These are phyloP conservation scores for Oldenlandia corymbosa DNA, from an alignment of 257 asterid species.

Conservation along the genomic window DNA sequence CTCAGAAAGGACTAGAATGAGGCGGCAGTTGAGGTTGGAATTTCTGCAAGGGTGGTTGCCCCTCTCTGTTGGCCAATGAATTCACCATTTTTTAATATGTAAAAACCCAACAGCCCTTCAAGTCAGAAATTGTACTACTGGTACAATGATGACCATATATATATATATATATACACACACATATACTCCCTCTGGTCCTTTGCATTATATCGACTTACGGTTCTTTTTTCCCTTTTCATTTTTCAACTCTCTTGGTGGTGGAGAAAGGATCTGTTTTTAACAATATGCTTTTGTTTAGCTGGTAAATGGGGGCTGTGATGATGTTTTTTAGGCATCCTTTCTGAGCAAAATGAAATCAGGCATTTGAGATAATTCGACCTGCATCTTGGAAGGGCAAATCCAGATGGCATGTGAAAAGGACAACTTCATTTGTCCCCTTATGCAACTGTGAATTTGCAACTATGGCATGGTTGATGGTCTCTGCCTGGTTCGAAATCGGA, in stretches of 20 bases:
- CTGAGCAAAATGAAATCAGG: slow-evolving; percentile 6
- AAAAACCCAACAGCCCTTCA: no score
- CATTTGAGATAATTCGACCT: neutral
- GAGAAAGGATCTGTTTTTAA: neutral
- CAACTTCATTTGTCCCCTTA: neutral
- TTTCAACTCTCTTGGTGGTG: neutral
- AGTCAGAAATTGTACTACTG: no score
- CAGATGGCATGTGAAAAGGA: slow-evolving; percentile 6
- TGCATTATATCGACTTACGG: no score
- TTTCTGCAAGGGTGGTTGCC: no score
- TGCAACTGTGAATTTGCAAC: slow-evolving; percentile 17
- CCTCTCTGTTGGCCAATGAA: no score
- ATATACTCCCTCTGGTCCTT: no score
- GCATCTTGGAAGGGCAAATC: slow-evolving; percentile 14
- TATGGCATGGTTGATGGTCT: slow-evolving; percentile 6
- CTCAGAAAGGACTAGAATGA: no score
- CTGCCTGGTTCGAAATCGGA: neutral
- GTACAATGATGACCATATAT: no score
- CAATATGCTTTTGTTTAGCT: neutral
- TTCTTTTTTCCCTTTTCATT: no score
- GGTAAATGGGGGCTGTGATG: slow-evolving; percentile 20
- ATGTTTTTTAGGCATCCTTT: slow-evolving; percentile 4
- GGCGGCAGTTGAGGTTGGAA: no score
- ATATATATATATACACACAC: no score
- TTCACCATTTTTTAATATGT: no score